Base-by-base conservation (phyloP, 1,284 basidiomycete species). In the Gymnopus androsaceus region DNA sequence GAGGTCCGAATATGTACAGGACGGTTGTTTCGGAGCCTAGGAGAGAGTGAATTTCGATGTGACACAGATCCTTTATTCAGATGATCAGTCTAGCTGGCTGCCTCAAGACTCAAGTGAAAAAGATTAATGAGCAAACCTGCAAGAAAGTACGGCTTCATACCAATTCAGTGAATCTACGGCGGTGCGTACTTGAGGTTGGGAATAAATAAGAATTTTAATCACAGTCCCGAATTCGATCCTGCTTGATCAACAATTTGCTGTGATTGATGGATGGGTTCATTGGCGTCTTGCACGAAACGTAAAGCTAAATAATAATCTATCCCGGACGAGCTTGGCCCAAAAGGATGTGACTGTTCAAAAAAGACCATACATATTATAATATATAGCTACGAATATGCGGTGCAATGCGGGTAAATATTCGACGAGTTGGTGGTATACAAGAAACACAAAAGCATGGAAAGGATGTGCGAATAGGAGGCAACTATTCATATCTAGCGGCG, bases 401-500 rank as follows among this genome's bases (percentile, higher is more conserved):
- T 38, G 37, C 37, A 34, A 27, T 34, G 36, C 19, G 33, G 15
- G 6, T n/a, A 49, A 49, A 34, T 27, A 23, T 12, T 21, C 15
- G 21, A 31, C n/a, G 17, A 21, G 47, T 49, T 41, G 51, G 23
- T 57, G 56, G 51, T 57, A 57, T 57, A 53, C 56, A 57, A 42
- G 30, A 40, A 23, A 52, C 42, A 25, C 27, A 23, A 50, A 33
- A 33, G 28, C 37, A 33, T 33, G 21, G 19, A 11, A 23, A 28
- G 37, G 25, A 28, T 11, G 27, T 9, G 25, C 17, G 28, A 30
- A 30, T 9, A 42, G 46, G 33, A 34, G 41, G 15, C 17, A 37
- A 47, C 46, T 50, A 42, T 21, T 15, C 23, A 56, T 54, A 44
- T 44, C 25, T 27, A 47, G 34, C 42, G 42, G n/a, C 14, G 37